These are phyloP conservation scores for Neonectria faginata DNA, from an alignment of 2,329 filamentous ascomycete genomes.

Conservation along the genomic window DNA sequence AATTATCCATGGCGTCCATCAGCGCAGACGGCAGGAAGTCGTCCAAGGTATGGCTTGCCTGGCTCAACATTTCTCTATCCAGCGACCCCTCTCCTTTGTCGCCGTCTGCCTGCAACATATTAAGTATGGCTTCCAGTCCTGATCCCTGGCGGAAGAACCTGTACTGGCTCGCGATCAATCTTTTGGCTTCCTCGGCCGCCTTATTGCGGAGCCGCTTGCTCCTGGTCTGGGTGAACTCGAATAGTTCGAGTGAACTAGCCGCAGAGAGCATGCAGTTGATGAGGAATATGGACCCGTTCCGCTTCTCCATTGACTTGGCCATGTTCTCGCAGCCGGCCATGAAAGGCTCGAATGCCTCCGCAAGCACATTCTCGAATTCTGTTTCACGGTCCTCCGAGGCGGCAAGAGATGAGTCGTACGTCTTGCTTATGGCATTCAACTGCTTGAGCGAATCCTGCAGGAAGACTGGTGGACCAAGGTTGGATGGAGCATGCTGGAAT, in stretches of 20 bases:
- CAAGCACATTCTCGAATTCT: conserved; percentile 80
- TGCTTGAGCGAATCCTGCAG: conserved; percentile 83
- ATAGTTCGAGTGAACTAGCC: conserved; percentile 65
- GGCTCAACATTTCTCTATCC: conserved; percentile 64
- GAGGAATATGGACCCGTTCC: conserved; percentile 74
- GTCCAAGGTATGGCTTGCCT: conserved; percentile 82
- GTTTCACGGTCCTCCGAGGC: conserved; percentile 68
- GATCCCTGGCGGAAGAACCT: conserved; percentile 80
- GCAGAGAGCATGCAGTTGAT: conserved; percentile 78
- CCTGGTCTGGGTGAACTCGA: conserved; percentile 72
- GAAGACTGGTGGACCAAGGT: conserved; percentile 84
- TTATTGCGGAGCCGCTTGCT: conserved; percentile 66
- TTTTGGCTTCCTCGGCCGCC: conserved; percentile 66
- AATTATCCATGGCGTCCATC: conserved; percentile 88
- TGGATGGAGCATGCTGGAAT: conserved; percentile 74
- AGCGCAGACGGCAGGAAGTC: conserved; percentile 92
- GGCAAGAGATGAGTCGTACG: conserved; percentile 84
- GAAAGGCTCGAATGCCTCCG: conserved; percentile 88
- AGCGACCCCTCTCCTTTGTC: conserved; percentile 56
- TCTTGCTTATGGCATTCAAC: conserved; percentile 82
- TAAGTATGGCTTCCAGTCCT: conserved; percentile 74
- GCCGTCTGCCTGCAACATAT: conserved; percentile 60
- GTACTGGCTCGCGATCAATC: conserved; percentile 76
- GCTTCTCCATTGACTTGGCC: conserved; percentile 68
- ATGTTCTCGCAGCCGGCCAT: conserved; percentile 79